phyloP scores from a whole-genome alignment of 179 eudicot species.

The Pouteria campechiana region DNA sequence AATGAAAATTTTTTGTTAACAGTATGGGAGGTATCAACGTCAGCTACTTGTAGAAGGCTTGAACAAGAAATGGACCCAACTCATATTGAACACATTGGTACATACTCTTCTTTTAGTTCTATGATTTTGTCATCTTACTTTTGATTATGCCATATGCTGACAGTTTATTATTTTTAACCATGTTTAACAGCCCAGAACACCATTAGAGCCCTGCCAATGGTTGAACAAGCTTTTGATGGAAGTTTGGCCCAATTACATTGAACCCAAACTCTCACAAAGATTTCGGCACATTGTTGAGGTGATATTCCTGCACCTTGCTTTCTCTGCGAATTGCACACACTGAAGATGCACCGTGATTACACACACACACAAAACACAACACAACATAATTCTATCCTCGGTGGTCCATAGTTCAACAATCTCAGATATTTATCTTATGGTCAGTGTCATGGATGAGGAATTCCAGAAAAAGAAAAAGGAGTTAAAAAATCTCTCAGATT shows the following conservation, averaged over 20 bases:
- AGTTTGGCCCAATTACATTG: conserved; percentile 73
- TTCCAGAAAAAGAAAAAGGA: no score
- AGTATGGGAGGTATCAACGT: conserved; percentile 76
- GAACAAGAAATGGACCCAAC: conserved; percentile 83
- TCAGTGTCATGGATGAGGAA: no score
- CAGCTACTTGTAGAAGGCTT: conserved; percentile 58
- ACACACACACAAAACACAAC: no score
- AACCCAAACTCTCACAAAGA: conserved; percentile 59
- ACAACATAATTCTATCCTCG: no score
- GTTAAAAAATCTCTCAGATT: no score
- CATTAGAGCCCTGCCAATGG: conserved; percentile 96
- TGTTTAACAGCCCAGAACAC: conserved; percentile 59
- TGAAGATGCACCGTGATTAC: no score
- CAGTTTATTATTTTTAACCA: background rate
- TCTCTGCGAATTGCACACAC: no score
- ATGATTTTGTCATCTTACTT: background rate
- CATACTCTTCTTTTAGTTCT: conserved; percentile 4
- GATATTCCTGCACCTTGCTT: conserved; percentile 2
- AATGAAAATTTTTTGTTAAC: conserved; percentile 15
- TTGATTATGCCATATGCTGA: background rate
- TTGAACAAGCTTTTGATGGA: conserved; percentile 75
- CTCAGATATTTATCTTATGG: no score
- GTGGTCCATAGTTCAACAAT: no score
- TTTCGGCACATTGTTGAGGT: conserved; percentile 82
- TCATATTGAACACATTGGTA: conserved; percentile 52